phyloP scores from a whole-genome alignment of 371 early-diverging fungal species.

The Lichtheimia ornata region DNA sequence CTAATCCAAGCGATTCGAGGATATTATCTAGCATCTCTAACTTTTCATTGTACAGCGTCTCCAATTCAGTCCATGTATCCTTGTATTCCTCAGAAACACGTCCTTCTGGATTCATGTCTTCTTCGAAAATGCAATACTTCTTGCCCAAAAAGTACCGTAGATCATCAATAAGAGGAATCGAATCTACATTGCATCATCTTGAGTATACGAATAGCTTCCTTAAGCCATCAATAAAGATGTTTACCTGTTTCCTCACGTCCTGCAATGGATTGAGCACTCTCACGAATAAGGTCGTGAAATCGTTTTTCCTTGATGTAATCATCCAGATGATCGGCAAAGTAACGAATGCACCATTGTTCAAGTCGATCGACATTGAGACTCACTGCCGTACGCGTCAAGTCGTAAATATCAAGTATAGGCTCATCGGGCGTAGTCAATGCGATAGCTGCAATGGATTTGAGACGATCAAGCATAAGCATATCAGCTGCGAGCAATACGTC shows the following conservation, averaged over 20 bases:
- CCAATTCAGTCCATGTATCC: slow-evolving; percentile 36
- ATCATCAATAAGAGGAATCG: slow-evolving; percentile 42
- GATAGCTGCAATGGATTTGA: slow-evolving; percentile 38
- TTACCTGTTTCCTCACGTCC: slow-evolving; percentile 40
- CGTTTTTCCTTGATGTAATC: slow-evolving; percentile 19
- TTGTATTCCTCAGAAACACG: slow-evolving; percentile 26
- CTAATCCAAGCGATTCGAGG: slow-evolving; percentile 35
- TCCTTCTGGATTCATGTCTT: slow-evolving; percentile 32
- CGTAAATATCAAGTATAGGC: slow-evolving; percentile 31
- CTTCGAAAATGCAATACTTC: slow-evolving; percentile 30
- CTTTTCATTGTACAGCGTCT: slow-evolving; percentile 29
- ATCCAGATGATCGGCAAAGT: slow-evolving; percentile 37
- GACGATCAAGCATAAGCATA: slow-evolving; percentile 30
- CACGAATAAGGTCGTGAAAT: slow-evolving; percentile 24
- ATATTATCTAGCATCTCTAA: slow-evolving; percentile 28
- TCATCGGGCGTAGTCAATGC: slow-evolving; percentile 25
- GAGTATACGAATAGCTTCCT: too few relatives aligned
- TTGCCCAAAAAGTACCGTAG: slow-evolving; percentile 38
- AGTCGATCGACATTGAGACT: slow-evolving; percentile 34
- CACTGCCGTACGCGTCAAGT: slow-evolving; percentile 27
- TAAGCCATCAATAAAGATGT: background rate
- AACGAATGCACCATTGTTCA: slow-evolving; percentile 40
- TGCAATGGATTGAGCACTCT: slow-evolving; percentile 34
- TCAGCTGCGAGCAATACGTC: slow-evolving; percentile 36
- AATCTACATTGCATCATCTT: slow-evolving; percentile 17